Evolutionary conservation across 2,329 filamentous ascomycete species (phyloP), one percentile per base, ranked within the genome.

Genomic region (Fusarium sp.): DNA sequence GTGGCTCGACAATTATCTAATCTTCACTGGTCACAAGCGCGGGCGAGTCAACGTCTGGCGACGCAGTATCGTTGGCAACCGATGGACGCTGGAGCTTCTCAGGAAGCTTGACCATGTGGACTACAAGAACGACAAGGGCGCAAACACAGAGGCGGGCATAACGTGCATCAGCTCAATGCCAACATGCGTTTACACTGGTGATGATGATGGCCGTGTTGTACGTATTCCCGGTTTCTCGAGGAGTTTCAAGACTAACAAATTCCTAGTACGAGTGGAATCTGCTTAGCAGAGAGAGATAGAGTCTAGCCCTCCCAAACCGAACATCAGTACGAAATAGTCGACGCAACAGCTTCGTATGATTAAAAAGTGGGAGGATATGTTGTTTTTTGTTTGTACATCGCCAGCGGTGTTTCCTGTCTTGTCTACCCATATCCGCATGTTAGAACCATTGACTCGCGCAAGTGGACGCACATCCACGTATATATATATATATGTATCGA

Each of bases 131-230:
- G 88, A 83, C 79, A 85, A 73, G 77, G 87, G 71, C 68, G 78
- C 74, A 6, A 87, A 86, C 63, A 80, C 81, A 0, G 83, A 85
- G 41, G 88, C 90, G 3, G 88, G 89, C 0, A 93, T 98, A 59
- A 96, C 91, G 34, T 96, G 91, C 73, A 91, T 99, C 48, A 83
- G 91, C 53, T 91, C 94, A 3, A 91, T 93, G 84, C 87, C 91
- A 49, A 88, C 90, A 62, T 85, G 89, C 61, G 88, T 98, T 9
- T 98, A 97, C 76, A 97, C 93, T 0, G 95, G 94, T 4, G 95
- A 98, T 78, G 95, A 98, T 64, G 90, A 93, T 64, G 95, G 95
- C 28, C 85, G 89, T 81, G 94, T 99, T 77, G 91, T 95, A 64
- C 75, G 78, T 75, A 8, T 19, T 5, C 5, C n/a, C 7, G 12